These are phyloP conservation scores for Geopyxis carbonaria DNA, from an alignment of 495 filamentous ascomycete genomes.

Conservation along the genomic window DNA sequence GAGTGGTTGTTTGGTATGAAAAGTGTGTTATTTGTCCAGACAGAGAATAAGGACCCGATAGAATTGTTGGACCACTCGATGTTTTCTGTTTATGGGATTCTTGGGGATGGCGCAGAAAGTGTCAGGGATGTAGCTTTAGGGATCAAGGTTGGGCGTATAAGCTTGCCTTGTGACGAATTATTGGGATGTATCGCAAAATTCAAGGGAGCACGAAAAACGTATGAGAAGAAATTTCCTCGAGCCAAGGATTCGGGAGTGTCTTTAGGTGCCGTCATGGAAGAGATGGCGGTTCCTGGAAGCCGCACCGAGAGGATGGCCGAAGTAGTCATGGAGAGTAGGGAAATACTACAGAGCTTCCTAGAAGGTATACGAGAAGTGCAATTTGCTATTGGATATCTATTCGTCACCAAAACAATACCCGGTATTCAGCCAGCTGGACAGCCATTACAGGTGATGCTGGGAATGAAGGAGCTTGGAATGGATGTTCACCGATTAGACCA, in stretches of 20 bases:
- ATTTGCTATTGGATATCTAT: slow-evolving; percentile 83
- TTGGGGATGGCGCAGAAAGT: slow-evolving; percentile 77
- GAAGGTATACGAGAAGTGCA: slow-evolving; percentile 91
- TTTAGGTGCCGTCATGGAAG: slow-evolving; percentile 61
- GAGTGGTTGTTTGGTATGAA: slow-evolving; percentile 85
- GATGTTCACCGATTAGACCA: slow-evolving; percentile 87
- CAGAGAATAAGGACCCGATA: slow-evolving; percentile 58
- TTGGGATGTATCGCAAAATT: slow-evolving; percentile 36
- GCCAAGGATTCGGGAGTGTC: slow-evolving; percentile 37
- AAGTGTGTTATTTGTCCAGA: slow-evolving; percentile 71
- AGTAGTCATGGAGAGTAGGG: slow-evolving; percentile 80
- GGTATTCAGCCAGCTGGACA: slow-evolving; percentile 44
- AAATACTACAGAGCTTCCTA: slow-evolving; percentile 76
- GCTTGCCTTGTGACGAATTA: slow-evolving; percentile 80
- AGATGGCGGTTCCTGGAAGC: slow-evolving; percentile 55
- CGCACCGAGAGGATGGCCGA: slow-evolving; percentile 59
- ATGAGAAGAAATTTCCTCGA: slow-evolving; percentile 10
- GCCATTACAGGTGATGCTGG: slow-evolving; percentile 63
- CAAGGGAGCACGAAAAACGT: slow-evolving; percentile 9
- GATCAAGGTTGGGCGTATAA: slow-evolving; percentile 75
- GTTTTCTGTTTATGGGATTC: slow-evolving; percentile 75
- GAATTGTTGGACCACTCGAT: slow-evolving; percentile 79
- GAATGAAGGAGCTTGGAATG: slow-evolving; percentile 89
- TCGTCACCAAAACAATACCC: slow-evolving; percentile 60
- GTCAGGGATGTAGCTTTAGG: slow-evolving; percentile 79